Conservation (phyloP, 2,329 filamentous ascomycete genomes). For the Fusarium marasasianum region DNA sequence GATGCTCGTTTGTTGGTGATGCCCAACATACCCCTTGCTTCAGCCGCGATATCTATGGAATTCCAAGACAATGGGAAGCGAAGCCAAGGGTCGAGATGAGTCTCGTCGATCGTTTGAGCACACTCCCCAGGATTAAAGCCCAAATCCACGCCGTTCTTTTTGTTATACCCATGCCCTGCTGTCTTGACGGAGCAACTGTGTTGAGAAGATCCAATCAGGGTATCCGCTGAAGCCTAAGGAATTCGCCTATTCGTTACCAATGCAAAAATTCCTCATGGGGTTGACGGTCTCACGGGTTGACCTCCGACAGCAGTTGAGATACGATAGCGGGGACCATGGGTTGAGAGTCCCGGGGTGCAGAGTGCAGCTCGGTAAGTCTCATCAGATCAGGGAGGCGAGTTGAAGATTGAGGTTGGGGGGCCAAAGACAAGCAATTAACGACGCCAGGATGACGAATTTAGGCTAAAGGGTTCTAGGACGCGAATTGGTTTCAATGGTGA, state of each 20-base stretch:
- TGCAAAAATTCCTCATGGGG: not conserved
- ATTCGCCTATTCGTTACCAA: constrained; percentile 31
- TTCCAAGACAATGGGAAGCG: constrained; percentile 20
- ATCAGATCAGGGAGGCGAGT: constrained; percentile 25
- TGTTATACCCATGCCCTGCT: not conserved
- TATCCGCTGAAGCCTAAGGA: constrained; percentile 16
- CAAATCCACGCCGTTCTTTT: not conserved
- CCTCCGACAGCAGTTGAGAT: constrained; percentile 19
- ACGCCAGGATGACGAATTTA: constrained; percentile 5
- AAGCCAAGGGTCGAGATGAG: constrained; percentile 23
- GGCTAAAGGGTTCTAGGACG: constrained; percentile 4
- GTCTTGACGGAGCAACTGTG: constrained; percentile 15
- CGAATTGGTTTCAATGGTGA: not conserved
- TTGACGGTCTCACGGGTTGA: constrained; percentile 27
- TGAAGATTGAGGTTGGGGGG: constrained; percentile 10
- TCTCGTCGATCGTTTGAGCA: constrained; percentile 14
- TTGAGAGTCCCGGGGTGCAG: constrained; percentile 19
- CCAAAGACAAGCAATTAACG: not conserved
- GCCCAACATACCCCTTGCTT: constrained; percentile 3
- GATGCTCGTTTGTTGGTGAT: not conserved
- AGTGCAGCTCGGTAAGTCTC: constrained; percentile 18
- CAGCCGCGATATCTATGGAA: not conserved
- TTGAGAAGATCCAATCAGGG: constrained; percentile 31
- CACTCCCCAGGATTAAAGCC: not conserved
- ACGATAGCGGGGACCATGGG: constrained; percentile 22